phyloP scores from a whole-genome alignment of 305 asterid genomes.

The Fraxinus dipetala region DNA sequence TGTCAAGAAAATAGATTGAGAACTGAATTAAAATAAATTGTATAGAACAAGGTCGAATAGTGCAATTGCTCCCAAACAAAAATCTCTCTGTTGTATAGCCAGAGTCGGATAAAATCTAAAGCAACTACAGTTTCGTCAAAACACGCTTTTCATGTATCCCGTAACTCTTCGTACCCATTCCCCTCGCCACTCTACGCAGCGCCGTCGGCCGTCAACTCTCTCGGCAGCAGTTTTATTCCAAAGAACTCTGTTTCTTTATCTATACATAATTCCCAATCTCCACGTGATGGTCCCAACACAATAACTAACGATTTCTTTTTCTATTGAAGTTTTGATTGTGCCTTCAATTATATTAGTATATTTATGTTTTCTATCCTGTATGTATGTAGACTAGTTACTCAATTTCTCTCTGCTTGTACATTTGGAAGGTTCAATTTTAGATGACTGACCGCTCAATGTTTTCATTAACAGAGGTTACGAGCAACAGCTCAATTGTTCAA shows the following conservation, averaged over 20 bases:
- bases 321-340: background rate
- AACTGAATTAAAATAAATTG: background rate
- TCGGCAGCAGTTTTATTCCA: background rate
- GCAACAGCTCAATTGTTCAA: conserved; percentile 14
- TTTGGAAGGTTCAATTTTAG: background rate
- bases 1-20: background rate
- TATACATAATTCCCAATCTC: background rate
- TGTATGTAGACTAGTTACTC: background rate
- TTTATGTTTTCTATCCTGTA: background rate
- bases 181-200: background rate
- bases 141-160: background rate
- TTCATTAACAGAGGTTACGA: background rate
- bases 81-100: background rate
- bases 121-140: background rate
- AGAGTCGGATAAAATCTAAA: background rate
- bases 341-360: background rate
- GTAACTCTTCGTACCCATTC: background rate
- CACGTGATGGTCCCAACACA: background rate
- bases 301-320: background rate
- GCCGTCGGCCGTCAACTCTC: background rate
- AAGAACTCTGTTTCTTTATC: background rate
- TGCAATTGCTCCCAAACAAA: background rate
- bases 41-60: background rate
- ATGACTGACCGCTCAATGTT: background rate
- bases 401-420: background rate